These are phyloP conservation scores for Colletotrichum orchidophilum DNA, from an alignment of 2,329 filamentous ascomycete species.

Conservation along the genomic window DNA sequence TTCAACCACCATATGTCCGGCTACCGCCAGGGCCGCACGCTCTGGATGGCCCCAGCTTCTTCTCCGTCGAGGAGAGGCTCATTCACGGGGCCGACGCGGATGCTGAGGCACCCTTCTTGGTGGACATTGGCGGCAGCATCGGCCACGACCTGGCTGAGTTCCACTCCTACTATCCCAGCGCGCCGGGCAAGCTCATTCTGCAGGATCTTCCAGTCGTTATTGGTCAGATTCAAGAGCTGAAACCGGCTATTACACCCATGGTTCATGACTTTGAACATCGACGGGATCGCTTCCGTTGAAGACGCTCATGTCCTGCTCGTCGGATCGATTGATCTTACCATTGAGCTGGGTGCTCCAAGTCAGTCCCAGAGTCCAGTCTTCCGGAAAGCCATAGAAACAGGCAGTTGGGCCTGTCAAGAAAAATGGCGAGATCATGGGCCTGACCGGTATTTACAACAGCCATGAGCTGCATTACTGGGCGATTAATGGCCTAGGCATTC, in stretches of 20 bases:
- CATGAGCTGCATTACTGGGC: slow-evolving; percentile 34
- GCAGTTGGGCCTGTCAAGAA: slow-evolving; percentile 35
- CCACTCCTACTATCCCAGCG: slow-evolving; percentile 44
- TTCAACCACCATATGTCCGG: slow-evolving; percentile 52
- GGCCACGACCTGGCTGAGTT: slow-evolving; percentile 49
- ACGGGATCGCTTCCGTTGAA: slow-evolving; percentile 42
- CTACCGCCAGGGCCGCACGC: slow-evolving; percentile 43
- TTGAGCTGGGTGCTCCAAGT: slow-evolving; percentile 38
- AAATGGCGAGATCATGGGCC: slow-evolving; percentile 37
- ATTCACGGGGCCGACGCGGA: slow-evolving; percentile 39
- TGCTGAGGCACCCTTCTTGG: slow-evolving; percentile 39
- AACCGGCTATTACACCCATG: slow-evolving; percentile 45
- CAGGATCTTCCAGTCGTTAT: slow-evolving; percentile 58
- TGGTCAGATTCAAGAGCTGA: slow-evolving; percentile 41
- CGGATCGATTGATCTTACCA: slow-evolving; percentile 43
- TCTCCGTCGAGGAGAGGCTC: slow-evolving; percentile 44
- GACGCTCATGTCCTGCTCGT: slow-evolving; percentile 44
- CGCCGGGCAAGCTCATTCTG: slow-evolving; percentile 48
- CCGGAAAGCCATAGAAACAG: slow-evolving; percentile 28
- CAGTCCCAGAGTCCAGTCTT: slow-evolving; percentile 36
- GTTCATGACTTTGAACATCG: slow-evolving; percentile 52
- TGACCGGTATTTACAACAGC: slow-evolving; percentile 38
- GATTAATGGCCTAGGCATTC: slow-evolving; percentile 32
- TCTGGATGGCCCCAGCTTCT: slow-evolving; percentile 46
- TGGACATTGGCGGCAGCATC: slow-evolving; percentile 47